phyloP scores from a whole-genome alignment of 2,329 filamentous ascomycete species.

The Bipolaris gigantea region DNA sequence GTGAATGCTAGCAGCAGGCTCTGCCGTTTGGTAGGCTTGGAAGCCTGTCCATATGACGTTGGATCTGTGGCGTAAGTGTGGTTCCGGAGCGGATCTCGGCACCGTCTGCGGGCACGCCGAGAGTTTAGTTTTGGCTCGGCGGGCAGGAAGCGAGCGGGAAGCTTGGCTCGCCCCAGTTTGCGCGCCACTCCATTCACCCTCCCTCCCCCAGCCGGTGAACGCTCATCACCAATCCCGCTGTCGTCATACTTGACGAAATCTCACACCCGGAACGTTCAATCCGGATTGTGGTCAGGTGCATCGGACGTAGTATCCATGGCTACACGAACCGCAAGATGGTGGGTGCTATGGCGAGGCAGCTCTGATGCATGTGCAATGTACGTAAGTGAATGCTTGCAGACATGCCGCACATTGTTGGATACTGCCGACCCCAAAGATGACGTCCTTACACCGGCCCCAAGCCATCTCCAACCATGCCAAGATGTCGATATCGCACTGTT shows the following conservation, averaged over 20 bases:
- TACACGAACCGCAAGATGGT: neutral
- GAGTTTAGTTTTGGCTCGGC: conserved; percentile 23
- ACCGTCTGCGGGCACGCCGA: conserved; percentile 14
- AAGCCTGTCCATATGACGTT: conserved; percentile 22
- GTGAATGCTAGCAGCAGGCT: conserved; percentile 14
- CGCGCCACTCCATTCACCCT: conserved; percentile 4
- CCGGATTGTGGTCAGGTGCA: neutral
- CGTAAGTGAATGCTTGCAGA: conserved; percentile 5
- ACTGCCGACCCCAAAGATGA: conserved; percentile 27
- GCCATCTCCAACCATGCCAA: conserved; percentile 34
- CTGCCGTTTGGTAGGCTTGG: conserved; percentile 12
- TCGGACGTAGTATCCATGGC: neutral
- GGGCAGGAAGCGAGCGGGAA: conserved; percentile 17
- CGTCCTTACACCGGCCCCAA: conserved; percentile 30
- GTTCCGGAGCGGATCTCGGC: conserved; percentile 18
- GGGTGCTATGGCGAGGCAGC: conserved; percentile 4
- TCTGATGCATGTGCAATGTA: neutral
- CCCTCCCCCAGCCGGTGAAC: conserved; percentile 5
- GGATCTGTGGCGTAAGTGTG: conserved; percentile 8
- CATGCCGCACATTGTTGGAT: conserved; percentile 18
- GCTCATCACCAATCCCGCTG: neutral
- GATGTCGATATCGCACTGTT: conserved; percentile 26
- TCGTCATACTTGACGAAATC: conserved; percentile 6
- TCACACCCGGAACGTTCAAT: neutral
- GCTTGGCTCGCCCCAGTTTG: conserved; percentile 3